These are phyloP conservation scores for Neurospora sp. DNA, from an alignment of 2,329 filamentous ascomycete species.

Conservation along the genomic window DNA sequence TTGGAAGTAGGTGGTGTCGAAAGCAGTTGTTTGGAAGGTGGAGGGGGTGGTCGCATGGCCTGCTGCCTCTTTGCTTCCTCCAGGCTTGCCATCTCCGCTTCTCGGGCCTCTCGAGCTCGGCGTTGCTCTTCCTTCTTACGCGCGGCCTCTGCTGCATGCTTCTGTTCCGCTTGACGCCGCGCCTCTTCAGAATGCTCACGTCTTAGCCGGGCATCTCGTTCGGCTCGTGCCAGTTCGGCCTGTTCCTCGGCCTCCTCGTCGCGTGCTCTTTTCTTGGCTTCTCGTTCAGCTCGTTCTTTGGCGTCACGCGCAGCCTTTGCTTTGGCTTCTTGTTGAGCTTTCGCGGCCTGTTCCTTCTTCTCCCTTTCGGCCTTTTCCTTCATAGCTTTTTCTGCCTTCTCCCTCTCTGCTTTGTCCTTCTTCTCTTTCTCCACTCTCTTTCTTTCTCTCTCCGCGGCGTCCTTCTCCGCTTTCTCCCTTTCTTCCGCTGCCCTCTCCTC, in stretches of 20 bases:
- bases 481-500: neutral
- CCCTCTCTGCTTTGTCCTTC: neutral
- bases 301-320: neutral
- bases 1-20: neutral
- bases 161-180: neutral
- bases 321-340: neutral
- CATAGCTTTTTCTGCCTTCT: neutral
- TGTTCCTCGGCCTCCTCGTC: conserved; percentile 10
- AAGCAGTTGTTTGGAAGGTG: neutral
- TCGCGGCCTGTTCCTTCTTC: neutral
- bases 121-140: conserved; percentile 4
- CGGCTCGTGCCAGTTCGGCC: conserved; percentile 4
- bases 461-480: neutral
- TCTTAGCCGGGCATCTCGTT: conserved; percentile 5
- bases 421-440: neutral
- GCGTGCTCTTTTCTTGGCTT: conserved; percentile 7
- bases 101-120: neutral
- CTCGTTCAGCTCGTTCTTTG: neutral
- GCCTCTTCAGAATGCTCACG: neutral
- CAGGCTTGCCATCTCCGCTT: neutral
- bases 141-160: conserved; percentile 7
- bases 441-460: neutral
- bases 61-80: conserved; percentile 4
- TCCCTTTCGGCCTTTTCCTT: neutral
- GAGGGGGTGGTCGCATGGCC: conserved; percentile 1